phyloP scores from a whole-genome alignment of 2,329 filamentous ascomycete species.

The Trichoderma afroharzianum region DNA sequence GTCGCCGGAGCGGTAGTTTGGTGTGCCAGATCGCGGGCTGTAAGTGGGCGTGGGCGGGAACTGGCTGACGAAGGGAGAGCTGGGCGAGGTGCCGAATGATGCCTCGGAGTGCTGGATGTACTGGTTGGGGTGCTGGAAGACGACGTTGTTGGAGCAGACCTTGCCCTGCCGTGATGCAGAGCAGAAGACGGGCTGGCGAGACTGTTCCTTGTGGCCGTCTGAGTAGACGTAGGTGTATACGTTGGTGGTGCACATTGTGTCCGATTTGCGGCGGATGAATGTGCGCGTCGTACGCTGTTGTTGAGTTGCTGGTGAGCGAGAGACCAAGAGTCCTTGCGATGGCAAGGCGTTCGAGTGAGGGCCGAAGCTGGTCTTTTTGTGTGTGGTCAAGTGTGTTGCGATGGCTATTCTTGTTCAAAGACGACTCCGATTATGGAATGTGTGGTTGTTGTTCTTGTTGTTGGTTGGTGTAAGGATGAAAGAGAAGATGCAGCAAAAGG shows the following conservation, averaged over 20 bases:
- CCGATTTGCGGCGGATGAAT: constrained; percentile 17
- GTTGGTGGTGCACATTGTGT: constrained; percentile 50
- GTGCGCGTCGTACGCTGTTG: constrained; percentile 12
- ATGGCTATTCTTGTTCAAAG: background rate
- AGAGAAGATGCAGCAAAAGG: background rate
- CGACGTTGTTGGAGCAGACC: constrained; percentile 40
- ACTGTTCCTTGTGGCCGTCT: constrained; percentile 38
- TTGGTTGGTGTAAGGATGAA: constrained; percentile 12
- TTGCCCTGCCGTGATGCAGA: constrained; percentile 36
- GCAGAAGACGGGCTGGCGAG: constrained; percentile 38
- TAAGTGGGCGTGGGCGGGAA: constrained; percentile 42
- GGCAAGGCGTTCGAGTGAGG: background rate
- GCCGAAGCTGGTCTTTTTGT: background rate
- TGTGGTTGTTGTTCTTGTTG: background rate
- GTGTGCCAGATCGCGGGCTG: constrained; percentile 29
- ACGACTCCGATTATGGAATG: background rate
- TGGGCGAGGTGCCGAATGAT: constrained; percentile 29
- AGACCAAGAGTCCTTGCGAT: background rate
- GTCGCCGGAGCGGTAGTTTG: constrained; percentile 36
- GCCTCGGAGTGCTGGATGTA: constrained; percentile 32
- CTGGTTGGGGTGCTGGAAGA: constrained; percentile 41
- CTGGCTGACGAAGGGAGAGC: constrained; percentile 30
- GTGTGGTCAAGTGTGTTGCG: background rate
- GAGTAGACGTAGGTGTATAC: constrained; percentile 46
- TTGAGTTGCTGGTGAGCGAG: background rate